Base-by-base conservation (phyloP, 1,139 yeast genomes). In the Pichia sp. region DNA sequence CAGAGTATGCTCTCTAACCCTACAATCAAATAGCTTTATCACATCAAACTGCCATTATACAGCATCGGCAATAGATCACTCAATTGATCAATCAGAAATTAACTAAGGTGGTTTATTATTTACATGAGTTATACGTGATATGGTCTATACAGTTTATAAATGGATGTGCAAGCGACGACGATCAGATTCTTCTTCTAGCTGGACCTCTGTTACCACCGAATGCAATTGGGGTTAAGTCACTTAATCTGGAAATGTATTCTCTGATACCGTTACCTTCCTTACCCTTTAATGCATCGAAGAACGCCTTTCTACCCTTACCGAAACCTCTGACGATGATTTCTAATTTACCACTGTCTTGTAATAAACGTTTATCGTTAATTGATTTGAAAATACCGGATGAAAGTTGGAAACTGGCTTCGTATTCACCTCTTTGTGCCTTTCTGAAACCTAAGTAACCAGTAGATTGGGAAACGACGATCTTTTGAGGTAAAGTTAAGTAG, bases 191-290 rank as follows among this genome's bases (percentile, higher is more conserved):
- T 73, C 97, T 85, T 53, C 76, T 76, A 65, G 83, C 82, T 69
- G 93, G 94, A 20, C 96, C 76, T 62, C 95, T 81, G 45, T 79
- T 83, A 73, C 98, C 98, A 74, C 99, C 99, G 62, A 88, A 88
- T 67, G 85, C 85, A 72, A 93, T 75, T 53, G 79, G 79, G 17
- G 98, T 88, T 53, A 77, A 75, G 62, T 93, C 98, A 46, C 85
- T 76, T 32, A 93, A 70, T 61, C 91, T 79, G 38, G 76, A 76
- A 41, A 93, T 77, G 53, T 76, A 72, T 18, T 78, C 77, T 60
- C 88, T 79, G 42, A 93, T 71, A 39, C 70, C 67, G 38, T 76
- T 72, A 44, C 98, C 98, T 71, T 93, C 98, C 63, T 86, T 86
- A 58, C 98, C 97, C 60, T 81, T 81, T 56, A 93, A 75, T 2